Evolutionary conservation across 192 early-diverging fungal species (phyloP).

Genomic region (Coemansia sp.): DNA sequence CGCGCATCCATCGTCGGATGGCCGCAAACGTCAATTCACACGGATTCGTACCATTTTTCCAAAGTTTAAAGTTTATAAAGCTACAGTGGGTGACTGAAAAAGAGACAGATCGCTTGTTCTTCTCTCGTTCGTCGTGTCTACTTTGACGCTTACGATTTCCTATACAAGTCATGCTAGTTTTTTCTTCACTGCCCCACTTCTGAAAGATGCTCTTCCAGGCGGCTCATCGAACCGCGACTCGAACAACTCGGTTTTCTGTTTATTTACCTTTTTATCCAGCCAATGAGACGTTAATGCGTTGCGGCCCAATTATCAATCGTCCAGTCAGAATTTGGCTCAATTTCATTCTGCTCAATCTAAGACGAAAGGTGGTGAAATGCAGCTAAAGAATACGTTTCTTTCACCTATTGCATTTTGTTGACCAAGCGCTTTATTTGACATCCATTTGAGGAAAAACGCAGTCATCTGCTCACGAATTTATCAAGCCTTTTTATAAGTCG

Average conservation of each 20-base stretch:
- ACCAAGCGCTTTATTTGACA: background rate
- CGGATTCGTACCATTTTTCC: conserved; percentile 51
- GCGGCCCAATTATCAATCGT: background rate
- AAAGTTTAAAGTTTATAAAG: conserved; percentile 18
- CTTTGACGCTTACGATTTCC: background rate
- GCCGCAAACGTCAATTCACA: background rate
- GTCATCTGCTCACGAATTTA: background rate
- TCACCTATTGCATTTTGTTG: background rate
- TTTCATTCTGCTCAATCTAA: too few relatives aligned
- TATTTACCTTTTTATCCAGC: too few relatives aligned
- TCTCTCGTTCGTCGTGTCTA: background rate
- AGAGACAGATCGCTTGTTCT: conserved; percentile 20
- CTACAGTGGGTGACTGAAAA: conserved; percentile 38
- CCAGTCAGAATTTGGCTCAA: background rate
- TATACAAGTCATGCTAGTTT: background rate
- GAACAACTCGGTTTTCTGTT: background rate
- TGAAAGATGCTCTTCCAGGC: background rate
- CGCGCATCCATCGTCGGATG: conserved; percentile 9
- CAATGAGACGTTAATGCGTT: background rate
- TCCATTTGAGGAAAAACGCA: background rate
- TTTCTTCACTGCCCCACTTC: too few relatives aligned
- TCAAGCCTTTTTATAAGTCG: background rate
- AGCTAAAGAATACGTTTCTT: background rate
- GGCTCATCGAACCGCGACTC: background rate
- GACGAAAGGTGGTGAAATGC: too few relatives aligned